Evolutionary conservation across 2,329 filamentous ascomycete genomes (phyloP).

Genomic region (Aspergillus ustus): DNA sequence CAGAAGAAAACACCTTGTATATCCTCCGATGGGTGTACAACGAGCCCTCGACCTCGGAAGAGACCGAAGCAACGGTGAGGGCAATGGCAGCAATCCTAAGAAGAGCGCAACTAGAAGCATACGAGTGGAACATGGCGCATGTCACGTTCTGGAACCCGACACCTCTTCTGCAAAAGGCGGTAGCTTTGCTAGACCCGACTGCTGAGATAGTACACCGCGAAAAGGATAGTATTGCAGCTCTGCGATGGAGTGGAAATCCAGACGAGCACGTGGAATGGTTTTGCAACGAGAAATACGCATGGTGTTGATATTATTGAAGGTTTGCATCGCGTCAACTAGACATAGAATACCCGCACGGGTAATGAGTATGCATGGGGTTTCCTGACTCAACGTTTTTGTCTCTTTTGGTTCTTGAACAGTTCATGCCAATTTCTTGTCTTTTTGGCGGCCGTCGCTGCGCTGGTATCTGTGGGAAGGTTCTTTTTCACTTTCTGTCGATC

Average conservation of each 20-base stretch:
- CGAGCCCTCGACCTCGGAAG: constrained; percentile 42
- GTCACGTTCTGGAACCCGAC: constrained; percentile 86
- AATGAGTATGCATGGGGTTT: not conserved
- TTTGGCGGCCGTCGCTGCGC: constrained; percentile 35
- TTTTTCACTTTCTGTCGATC: constrained; percentile 37
- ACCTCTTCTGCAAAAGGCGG: constrained; percentile 53
- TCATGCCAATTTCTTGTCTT: constrained; percentile 50
- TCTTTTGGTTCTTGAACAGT: constrained; percentile 44
- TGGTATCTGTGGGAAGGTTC: constrained; percentile 28
- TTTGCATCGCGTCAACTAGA: constrained; percentile 1
- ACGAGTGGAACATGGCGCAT: constrained; percentile 69
- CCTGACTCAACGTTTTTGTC: constrained; percentile 33
- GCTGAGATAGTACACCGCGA: constrained; percentile 50
- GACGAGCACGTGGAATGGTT: constrained; percentile 51
- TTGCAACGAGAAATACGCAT: constrained; percentile 55
- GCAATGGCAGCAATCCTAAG: constrained; percentile 67
- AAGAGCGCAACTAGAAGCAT: constrained; percentile 72
- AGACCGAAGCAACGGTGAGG: constrained; percentile 55
- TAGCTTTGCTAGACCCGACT: constrained; percentile 42
- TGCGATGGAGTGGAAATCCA: constrained; percentile 52
- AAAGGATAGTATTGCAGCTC: constrained; percentile 50
- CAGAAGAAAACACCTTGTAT: constrained; percentile 45
- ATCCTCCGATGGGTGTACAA: constrained; percentile 50
- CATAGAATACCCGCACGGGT: constrained; percentile 12
- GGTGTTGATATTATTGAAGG: constrained; percentile 45